Evolutionary conservation across 371 early-diverging fungal species (phyloP), one percentile per base, ranked within the genome.

Genomic region (Circinella minor): DNA sequence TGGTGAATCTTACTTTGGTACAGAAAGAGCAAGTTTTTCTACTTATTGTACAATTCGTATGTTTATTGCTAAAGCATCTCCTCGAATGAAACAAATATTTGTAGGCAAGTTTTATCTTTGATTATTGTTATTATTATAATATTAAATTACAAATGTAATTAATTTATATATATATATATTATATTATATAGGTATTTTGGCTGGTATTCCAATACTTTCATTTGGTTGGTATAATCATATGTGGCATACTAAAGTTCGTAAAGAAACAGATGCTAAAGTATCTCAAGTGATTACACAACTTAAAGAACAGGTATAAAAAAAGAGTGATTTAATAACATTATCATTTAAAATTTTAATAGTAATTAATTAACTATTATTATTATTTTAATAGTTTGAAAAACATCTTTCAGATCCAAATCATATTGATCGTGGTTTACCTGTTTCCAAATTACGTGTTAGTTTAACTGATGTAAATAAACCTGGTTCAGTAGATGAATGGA

Each of bases 291-390:
- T 72, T 0, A n/a, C 43, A 8, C 61, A 59, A n/a, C 72, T 72
- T 4, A 57, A 61, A 15, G 68, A 72, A 36, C 68, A 72, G 64
- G 72, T 72, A 67, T n/a, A n/a, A n/a, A n/a, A n/a, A n/a, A n/a
- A n/a, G n/a, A n/a, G n/a, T n/a, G n/a, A n/a, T n/a, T n/a, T n/a
- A n/a, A 49, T 47, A 36, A 4, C n/a, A 18, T 0, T 17, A 49
- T 10, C 3, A 63, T 6, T 9, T 5, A 4, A 27, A 37, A 51
- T 36, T 14, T 18, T 7, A 34, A 27, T 18, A 13, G 61, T 34
- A 9, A 48, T 47, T 18, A 11, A 62, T 37, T 17, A 11, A 17
- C 37, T 18, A 1, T 5, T 34, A 9, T 66, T n/a, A 48, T 11
- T 43, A 9, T 6, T 11, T 7, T 37, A 36, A 18, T 65, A 72